Conservation (phyloP, 2,329 filamentous ascomycete species). For the Chrysoporthe austroafricana region DNA sequence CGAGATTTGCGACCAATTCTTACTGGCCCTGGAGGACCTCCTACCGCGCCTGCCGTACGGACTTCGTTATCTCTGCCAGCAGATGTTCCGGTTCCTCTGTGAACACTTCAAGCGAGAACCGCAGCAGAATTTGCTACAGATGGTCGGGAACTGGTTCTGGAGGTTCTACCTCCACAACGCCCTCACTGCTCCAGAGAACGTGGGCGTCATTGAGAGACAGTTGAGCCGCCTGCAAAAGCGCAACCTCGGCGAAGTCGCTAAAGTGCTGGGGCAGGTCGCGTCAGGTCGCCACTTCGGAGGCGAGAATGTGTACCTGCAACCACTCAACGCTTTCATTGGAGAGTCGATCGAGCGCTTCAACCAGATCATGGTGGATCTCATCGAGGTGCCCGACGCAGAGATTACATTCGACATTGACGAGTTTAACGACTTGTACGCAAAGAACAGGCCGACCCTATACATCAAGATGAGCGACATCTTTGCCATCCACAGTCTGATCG, state of each 20-base stretch:
- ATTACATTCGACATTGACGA: slow-evolving; percentile 97
- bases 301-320: slow-evolving; percentile 94
- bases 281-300: slow-evolving; percentile 89
- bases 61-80: slow-evolving; percentile 82
- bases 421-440: slow-evolving; percentile 96
- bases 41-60: slow-evolving; percentile 91
- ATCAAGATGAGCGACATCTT: slow-evolving; percentile 99
- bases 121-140: slow-evolving; percentile 75
- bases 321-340: slow-evolving; percentile 86
- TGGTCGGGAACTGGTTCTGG: slow-evolving; percentile 92
- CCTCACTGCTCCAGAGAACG: slow-evolving; percentile 85
- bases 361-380: slow-evolving; percentile 75
- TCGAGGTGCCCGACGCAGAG: slow-evolving; percentile 85
- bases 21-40: slow-evolving; percentile 78
- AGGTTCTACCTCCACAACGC: slow-evolving; percentile 91
- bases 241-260: slow-evolving; percentile 87
- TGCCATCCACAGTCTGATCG: slow-evolving; percentile 87
- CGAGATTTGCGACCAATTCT: slow-evolving; percentile 92
- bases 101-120: slow-evolving; percentile 80
- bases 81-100: slow-evolving; percentile 80
- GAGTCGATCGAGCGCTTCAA: slow-evolving; percentile 82
- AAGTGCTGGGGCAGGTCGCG: slow-evolving; percentile 87
- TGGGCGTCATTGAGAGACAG: slow-evolving; percentile 87
- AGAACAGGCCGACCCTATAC: slow-evolving; percentile 96
- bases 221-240: slow-evolving; percentile 90